phyloP scores from a whole-genome alignment of 495 filamentous ascomycete genomes.

The Paragyromitra xinjiangensis region DNA sequence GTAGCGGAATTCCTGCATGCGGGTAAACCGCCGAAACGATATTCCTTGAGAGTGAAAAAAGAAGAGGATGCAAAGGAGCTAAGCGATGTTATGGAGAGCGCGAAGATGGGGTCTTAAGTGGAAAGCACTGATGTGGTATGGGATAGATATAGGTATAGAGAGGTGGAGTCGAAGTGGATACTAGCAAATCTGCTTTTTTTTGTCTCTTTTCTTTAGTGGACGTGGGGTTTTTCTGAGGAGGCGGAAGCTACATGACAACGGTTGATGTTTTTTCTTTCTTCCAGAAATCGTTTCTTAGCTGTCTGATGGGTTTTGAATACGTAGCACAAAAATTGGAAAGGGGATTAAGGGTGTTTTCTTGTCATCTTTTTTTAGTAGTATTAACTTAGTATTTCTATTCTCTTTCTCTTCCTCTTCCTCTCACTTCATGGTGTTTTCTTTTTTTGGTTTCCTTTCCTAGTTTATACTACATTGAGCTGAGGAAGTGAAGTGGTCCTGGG shows the following conservation, averaged over 20 bases:
- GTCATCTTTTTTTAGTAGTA: conserved; percentile 25
- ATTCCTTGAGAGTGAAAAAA: conserved; percentile 46
- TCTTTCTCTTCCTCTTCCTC: neutral
- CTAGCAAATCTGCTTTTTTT: conserved; percentile 34
- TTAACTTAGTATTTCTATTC: conserved; percentile 26
- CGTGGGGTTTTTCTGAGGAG: neutral
- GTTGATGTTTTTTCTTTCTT: conserved; percentile 7
- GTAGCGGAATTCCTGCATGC: conserved; percentile 45
- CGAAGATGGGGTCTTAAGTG: conserved; percentile 34
- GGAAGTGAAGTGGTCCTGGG: conserved; percentile 23
- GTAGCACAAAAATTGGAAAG: conserved; percentile 37
- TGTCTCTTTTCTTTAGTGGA: conserved; percentile 5
- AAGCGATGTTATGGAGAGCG: conserved; percentile 40
- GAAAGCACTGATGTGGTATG: neutral
- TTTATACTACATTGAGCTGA: conserved; percentile 10
- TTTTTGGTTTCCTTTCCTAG: neutral
- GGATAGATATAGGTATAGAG: conserved; percentile 43
- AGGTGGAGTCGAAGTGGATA: conserved; percentile 35
- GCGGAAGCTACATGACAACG: neutral
- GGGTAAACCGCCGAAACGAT: conserved; percentile 42
- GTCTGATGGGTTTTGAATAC: conserved; percentile 35
- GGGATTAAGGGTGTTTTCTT: conserved; percentile 12
- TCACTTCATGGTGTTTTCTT: conserved; percentile 13
- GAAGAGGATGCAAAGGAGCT: conserved; percentile 39
- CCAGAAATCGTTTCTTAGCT: conserved; percentile 8